Evolutionary conservation across 768 basidiomycete species (phyloP).

Genomic region (Scleroderma citrinum): DNA sequence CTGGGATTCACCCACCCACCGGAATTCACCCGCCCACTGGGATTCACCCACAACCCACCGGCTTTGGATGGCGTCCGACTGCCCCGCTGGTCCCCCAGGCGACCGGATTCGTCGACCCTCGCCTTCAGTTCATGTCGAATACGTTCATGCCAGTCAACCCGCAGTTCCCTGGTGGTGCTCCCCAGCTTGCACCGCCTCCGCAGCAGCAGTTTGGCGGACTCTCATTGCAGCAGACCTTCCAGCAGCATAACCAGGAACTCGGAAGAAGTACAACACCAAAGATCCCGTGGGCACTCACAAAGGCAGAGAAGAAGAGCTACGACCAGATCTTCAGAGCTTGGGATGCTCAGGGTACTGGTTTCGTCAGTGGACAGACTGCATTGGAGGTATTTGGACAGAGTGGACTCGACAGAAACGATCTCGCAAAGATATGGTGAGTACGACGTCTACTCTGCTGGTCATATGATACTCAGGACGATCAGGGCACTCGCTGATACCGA

Average conservation of each 20-base stretch:
- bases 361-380: constrained; percentile 80
- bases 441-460: not conserved
- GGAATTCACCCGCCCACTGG: constrained; percentile 42
- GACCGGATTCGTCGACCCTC: constrained; percentile 79
- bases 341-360: constrained; percentile 77
- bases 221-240: constrained; percentile 77
- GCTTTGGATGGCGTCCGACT: constrained; percentile 43
- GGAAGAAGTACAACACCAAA: constrained; percentile 59
- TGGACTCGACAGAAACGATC: constrained; percentile 81
- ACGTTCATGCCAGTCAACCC: constrained; percentile 86
- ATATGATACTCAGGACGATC: not conserved
- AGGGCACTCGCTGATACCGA: constrained; percentile 92
- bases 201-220: constrained; percentile 50
- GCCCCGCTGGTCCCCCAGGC: constrained; percentile 60
- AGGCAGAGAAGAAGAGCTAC: constrained; percentile 93
- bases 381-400: constrained; percentile 93
- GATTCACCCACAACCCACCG: constrained; percentile 28
- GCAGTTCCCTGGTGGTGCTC: constrained; percentile 52
- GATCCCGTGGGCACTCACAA: constrained; percentile 81
- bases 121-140: constrained; percentile 83
- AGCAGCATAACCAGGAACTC: constrained; percentile 76
- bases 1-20: constrained; percentile 20
- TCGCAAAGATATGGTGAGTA: constrained; percentile 88
- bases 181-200: constrained; percentile 53
- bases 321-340: constrained; percentile 97